phyloP scores from a whole-genome alignment of 2,329 filamentous ascomycete genomes.

The Diaporthe sp. region DNA sequence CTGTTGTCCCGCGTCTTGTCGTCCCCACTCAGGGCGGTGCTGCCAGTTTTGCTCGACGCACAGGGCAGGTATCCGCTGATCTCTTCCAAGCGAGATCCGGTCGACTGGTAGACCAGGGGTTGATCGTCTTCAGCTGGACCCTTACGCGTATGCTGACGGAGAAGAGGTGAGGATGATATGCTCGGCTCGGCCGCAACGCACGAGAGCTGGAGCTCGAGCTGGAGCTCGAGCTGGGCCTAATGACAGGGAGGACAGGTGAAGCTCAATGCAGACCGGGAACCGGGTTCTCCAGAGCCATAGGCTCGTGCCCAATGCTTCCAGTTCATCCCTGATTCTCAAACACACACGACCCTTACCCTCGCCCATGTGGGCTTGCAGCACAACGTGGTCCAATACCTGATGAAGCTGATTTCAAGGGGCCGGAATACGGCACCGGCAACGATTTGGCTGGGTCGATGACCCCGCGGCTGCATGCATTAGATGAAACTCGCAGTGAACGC shows the following conservation, averaged over 20 bases:
- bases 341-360: constrained; percentile 15
- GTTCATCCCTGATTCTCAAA: constrained; percentile 26
- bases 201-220: no score
- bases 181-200: not conserved
- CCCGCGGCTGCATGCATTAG: not conserved
- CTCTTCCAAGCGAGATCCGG: constrained; percentile 13
- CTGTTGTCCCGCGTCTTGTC: constrained; percentile 5
- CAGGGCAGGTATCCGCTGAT: constrained; percentile 17
- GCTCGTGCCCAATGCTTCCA: constrained; percentile 3
- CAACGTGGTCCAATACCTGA: not conserved
- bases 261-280: constrained; percentile 14
- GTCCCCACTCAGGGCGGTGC: constrained; percentile 22
- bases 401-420: not conserved
- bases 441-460: not conserved
- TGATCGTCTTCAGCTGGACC: constrained; percentile 16
- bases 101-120: constrained; percentile 11
- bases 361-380: not conserved
- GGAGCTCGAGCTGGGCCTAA: not conserved
- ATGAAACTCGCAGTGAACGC: not conserved
- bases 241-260: constrained; percentile 11
- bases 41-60: constrained; percentile 13
- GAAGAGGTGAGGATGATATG: not conserved
- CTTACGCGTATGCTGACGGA: not conserved
- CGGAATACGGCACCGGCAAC: not conserved
- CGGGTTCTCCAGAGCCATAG: constrained; percentile 2